phyloP scores from a whole-genome alignment of 805 yeast genomes.

The Candida pseudofarinosa region DNA sequence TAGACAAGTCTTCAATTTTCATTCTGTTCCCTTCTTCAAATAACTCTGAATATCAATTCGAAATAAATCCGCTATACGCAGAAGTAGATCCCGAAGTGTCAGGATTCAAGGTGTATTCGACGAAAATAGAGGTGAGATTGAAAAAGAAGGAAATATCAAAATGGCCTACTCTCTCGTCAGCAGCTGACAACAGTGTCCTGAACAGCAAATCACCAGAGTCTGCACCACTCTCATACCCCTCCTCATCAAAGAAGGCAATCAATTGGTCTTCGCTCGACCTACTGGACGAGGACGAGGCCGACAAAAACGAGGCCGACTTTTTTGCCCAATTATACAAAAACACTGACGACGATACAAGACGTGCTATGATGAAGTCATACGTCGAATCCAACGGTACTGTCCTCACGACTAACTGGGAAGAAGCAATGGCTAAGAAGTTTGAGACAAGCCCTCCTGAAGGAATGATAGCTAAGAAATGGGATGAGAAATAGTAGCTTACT shows the following conservation, averaged over 20 bases:
- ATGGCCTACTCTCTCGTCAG: constrained; percentile 54
- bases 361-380: constrained; percentile 97
- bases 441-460: constrained; percentile 76
- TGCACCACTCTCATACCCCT: constrained; percentile 44
- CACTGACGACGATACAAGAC: constrained; percentile 80
- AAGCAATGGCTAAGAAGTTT: constrained; percentile 63
- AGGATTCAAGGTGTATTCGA: constrained; percentile 51
- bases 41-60: constrained; percentile 55
- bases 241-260: constrained; percentile 55
- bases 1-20: constrained; percentile 38
- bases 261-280: constrained; percentile 66
- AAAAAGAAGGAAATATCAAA: constrained; percentile 40
- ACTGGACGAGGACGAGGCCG: constrained; percentile 42
- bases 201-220: constrained; percentile 6
- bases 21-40: constrained; percentile 47
- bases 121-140: constrained; percentile 72
- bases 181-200: constrained; percentile 5
- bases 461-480: constrained; percentile 56
- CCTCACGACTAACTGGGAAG: constrained; percentile 89
- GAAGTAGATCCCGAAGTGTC: constrained; percentile 47
- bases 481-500: constrained; percentile 3
- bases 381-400: constrained; percentile 94
- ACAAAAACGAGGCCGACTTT: constrained; percentile 57
- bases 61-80: constrained; percentile 49
- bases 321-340: constrained; percentile 69